These are phyloP conservation scores for Claviceps spartinae DNA, from an alignment of 2,329 filamentous ascomycete genomes.

Conservation along the genomic window DNA sequence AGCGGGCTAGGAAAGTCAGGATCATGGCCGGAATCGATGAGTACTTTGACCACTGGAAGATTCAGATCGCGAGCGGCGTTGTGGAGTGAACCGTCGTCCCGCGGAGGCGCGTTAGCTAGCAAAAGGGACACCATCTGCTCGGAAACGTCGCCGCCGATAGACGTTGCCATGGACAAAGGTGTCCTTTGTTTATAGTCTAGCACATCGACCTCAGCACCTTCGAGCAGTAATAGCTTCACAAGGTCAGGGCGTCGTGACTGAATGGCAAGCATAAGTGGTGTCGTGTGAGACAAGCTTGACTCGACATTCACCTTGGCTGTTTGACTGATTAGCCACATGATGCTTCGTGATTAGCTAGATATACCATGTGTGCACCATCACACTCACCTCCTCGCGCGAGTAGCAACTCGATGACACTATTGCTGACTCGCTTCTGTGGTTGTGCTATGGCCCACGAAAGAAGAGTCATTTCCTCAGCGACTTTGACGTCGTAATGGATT, in stretches of 20 bases:
- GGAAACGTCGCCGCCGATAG: slow-evolving; percentile 37
- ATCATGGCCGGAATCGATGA: slow-evolving; percentile 47
- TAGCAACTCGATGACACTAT: slow-evolving; percentile 41
- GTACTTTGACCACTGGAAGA: slow-evolving; percentile 37
- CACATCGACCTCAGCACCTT: slow-evolving; percentile 46
- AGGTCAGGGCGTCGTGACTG: slow-evolving; percentile 41
- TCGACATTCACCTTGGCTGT: slow-evolving; percentile 44
- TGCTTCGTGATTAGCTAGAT: background rate
- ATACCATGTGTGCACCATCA: background rate
- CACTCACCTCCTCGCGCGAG: slow-evolving; percentile 30
- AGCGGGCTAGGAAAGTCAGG: slow-evolving; percentile 50
- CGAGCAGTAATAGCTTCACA: slow-evolving; percentile 40
- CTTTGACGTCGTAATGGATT: slow-evolving; percentile 31
- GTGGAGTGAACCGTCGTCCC: slow-evolving; percentile 53
- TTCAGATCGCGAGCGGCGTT: slow-evolving; percentile 49
- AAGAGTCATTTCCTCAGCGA: slow-evolving; percentile 41
- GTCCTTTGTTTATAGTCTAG: slow-evolving; percentile 43
- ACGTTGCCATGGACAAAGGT: slow-evolving; percentile 46
- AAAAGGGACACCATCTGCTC: slow-evolving; percentile 41
- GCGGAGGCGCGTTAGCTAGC: slow-evolving; percentile 40
- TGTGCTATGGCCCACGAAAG: slow-evolving; percentile 49
- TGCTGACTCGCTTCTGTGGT: slow-evolving; percentile 49
- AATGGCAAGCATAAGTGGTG: slow-evolving; percentile 47
- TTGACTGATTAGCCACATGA: slow-evolving; percentile 3
- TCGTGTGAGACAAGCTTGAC: slow-evolving; percentile 36